Conservation (phyloP, 192 early-diverging fungal genomes). For the Coemansia sp. region DNA sequence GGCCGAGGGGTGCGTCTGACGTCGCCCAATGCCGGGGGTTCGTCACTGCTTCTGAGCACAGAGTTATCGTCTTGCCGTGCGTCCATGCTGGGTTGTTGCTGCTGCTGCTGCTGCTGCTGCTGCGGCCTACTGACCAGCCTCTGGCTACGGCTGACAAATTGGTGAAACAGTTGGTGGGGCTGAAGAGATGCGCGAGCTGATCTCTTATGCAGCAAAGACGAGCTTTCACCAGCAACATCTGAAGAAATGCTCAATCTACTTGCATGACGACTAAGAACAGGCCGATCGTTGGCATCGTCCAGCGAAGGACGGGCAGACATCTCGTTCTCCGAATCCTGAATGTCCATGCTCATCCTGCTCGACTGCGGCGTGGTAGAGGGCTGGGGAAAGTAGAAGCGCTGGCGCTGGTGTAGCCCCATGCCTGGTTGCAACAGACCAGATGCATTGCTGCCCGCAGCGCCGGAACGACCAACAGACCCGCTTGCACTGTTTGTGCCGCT, state of each 20-base stretch:
- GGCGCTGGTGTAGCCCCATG: constrained; percentile 15
- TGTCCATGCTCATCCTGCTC: constrained; percentile 31
- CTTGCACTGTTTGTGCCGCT: constrained; percentile 15
- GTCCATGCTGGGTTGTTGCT: neutral
- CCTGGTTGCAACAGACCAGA: constrained; percentile 6
- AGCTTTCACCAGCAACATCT: constrained; percentile 25
- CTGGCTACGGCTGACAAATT: constrained; percentile 13
- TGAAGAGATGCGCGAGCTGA: constrained; percentile 40
- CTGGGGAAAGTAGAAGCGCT: constrained; percentile 39
- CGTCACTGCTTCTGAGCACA: constrained; percentile 7
- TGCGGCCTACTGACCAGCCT: constrained; percentile 1
- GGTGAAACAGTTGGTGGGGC: constrained; percentile 32
- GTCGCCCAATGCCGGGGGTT: neutral
- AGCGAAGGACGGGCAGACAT: constrained; percentile 45
- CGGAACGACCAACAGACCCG: constrained; percentile 34
- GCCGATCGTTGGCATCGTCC: constrained; percentile 37
- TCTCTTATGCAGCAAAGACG: constrained; percentile 10
- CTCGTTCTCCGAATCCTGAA: constrained; percentile 36
- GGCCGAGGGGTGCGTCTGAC: constrained; percentile 28
- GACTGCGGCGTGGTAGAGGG: constrained; percentile 18
- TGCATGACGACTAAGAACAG: constrained; percentile 36
- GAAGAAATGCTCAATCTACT: constrained; percentile 51
- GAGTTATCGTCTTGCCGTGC: neutral
- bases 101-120: constrained; percentile 10
- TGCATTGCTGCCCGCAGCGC: constrained; percentile 4